Evolutionary conservation across 208 protist genomes (phyloP).

Genomic region (Crithidia thermophila): DNA sequence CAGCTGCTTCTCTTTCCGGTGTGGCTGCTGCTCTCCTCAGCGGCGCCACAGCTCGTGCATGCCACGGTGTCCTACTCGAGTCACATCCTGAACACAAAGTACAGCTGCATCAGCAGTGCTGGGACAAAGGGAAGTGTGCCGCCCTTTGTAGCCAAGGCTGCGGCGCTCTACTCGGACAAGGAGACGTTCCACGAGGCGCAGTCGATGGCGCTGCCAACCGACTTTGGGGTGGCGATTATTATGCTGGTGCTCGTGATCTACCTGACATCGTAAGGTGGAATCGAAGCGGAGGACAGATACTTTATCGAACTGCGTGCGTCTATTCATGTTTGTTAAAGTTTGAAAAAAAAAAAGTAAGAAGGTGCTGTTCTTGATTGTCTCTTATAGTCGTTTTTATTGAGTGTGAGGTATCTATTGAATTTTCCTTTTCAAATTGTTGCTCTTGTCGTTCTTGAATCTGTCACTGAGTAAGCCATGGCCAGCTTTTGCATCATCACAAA

Average conservation of each 20-base stretch:
- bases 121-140: constrained; percentile 26
- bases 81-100: constrained; percentile 77
- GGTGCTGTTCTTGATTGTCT: no score
- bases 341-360: no score
- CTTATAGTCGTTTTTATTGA: no score
- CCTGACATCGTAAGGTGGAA: constrained; percentile 34
- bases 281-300: no score
- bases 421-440: no score
- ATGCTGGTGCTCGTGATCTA: constrained; percentile 63
- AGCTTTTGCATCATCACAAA: no score
- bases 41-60: constrained; percentile 77
- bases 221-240: constrained; percentile 59
- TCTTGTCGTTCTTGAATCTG: no score
- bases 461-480: no score
- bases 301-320: no score
- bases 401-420: no score
- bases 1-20: constrained; percentile 73
- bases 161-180: constrained; percentile 35
- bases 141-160: constrained; percentile 49
- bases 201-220: constrained; percentile 48
- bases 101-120: constrained; percentile 53
- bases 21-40: constrained; percentile 60
- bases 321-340: no score
- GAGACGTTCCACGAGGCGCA: constrained; percentile 66
- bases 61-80: constrained; percentile 65